Percentiles rank a stretch among this genome's conserved stretches.
phyloP scores from a whole-genome alignment of 164 flowering plant species.

The Vitis amurensis region DNA sequence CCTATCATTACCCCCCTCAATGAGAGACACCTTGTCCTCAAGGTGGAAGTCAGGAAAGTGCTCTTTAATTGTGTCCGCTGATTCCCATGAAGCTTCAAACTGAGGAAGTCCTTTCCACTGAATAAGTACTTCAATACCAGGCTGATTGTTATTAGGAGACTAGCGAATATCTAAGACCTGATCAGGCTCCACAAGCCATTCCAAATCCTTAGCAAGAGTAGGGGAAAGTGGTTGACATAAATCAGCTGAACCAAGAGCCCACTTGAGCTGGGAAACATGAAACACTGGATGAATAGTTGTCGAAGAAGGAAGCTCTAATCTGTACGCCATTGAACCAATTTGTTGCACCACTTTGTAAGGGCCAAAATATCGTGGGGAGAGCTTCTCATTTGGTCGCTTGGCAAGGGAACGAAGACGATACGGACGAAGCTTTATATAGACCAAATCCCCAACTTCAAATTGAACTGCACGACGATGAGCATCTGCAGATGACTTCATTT shows the following conservation, averaged over 20 bases:
- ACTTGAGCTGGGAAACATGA: neutral
- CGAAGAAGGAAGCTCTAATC: neutral
- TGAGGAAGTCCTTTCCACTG: too few species aligned
- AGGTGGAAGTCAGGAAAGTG: constrained; percentile 2
- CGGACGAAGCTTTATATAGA: neutral
- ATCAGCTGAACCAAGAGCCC: too few species aligned
- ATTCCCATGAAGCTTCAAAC: too few species aligned
- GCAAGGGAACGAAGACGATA: neutral
- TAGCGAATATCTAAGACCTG: too few species aligned
- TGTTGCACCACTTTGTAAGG: neutral
- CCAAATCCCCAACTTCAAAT: constrained; percentile 3
- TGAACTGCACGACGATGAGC: neutral
- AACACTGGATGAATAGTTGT: neutral
- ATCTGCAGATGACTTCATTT: too few species aligned
- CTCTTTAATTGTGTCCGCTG: too few species aligned
- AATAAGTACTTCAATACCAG: too few species aligned
- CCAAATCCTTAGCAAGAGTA: too few species aligned
- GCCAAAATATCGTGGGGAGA: neutral
- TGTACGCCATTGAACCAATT: constrained; percentile 1
- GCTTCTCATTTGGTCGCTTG: neutral
- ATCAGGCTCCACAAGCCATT: too few species aligned
- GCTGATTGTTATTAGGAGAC: too few species aligned
- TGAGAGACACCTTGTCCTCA: constrained; percentile 6
- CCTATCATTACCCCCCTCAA: too few species aligned
- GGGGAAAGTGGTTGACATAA: too few species aligned